These are phyloP conservation scores for Peribolospora kevripleyi DNA, from an alignment of 768 basidiomycete species.

Conservation along the genomic window DNA sequence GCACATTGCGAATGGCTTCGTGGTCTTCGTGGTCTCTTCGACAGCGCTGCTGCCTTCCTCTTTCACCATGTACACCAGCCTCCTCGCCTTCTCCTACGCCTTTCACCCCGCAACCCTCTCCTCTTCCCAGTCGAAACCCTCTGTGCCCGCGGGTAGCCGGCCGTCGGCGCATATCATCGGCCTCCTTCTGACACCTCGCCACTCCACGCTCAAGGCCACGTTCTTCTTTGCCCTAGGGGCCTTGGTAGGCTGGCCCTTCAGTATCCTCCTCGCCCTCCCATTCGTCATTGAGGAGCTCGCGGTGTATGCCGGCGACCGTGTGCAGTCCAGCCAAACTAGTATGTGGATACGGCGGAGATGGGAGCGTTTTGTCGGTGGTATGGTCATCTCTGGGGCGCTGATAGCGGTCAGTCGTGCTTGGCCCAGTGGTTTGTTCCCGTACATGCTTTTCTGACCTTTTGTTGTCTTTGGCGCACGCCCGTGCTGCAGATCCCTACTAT, in stretches of 20 bases:
- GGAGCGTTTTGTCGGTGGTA: slow-evolving; percentile 11
- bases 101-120: slow-evolving; percentile 19
- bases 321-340: background rate
- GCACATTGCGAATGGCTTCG: slow-evolving; percentile 3
- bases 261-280: slow-evolving; percentile 62
- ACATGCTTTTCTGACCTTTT: background rate
- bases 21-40: background rate
- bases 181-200: slow-evolving; percentile 21
- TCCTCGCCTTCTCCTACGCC: slow-evolving; percentile 46
- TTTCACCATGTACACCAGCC: slow-evolving; percentile 74
- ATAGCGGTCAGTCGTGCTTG: slow-evolving; percentile 2
- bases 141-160: no score
- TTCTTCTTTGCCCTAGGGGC: slow-evolving; percentile 52
- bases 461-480: background rate
- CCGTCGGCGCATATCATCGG: slow-evolving; percentile 14
- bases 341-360: slow-evolving; percentile 9
- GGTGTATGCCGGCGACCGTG: slow-evolving; percentile 38
- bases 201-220: slow-evolving; percentile 40
- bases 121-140: background rate
- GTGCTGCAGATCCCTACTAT: slow-evolving; percentile 52
- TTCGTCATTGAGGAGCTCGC: slow-evolving; percentile 79
- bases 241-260: slow-evolving; percentile 90
- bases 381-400: slow-evolving; percentile 10
- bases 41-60: slow-evolving; percentile 82
- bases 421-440: background rate